Evolutionary conservation across 75 land plant species (phyloP).

Genomic region (Pinus albicaulis): DNA sequence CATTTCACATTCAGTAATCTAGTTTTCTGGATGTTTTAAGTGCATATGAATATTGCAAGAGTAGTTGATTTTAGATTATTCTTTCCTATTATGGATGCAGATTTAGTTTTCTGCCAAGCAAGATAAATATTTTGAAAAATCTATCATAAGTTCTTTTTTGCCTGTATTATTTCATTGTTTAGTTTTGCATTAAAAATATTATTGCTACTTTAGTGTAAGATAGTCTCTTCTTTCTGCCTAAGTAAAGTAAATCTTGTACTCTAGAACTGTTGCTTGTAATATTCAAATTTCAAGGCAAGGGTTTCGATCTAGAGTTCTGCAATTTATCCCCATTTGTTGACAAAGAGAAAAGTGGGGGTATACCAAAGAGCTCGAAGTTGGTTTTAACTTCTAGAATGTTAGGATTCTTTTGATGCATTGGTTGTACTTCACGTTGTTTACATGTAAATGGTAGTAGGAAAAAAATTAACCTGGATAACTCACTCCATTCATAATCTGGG

Average conservation of each 20-base stretch:
- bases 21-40: background rate
- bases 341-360: background rate
- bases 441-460: background rate
- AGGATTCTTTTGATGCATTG: background rate
- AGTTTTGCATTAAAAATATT: background rate
- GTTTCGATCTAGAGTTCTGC: background rate
- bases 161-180: background rate
- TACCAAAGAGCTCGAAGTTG: background rate
- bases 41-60: background rate
- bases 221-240: background rate
- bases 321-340: background rate
- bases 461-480: background rate
- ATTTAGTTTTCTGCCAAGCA: background rate
- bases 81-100: background rate
- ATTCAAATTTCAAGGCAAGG: background rate
- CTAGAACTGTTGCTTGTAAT: background rate
- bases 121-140: too few species aligned
- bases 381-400: background rate
- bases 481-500: background rate
- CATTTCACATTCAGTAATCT: background rate
- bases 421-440: background rate
- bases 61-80: background rate
- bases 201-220: background rate
- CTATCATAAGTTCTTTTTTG: background rate
- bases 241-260: background rate